phyloP scores from a whole-genome alignment of 1,284 basidiomycete genomes.

The Golubevia sp. region DNA sequence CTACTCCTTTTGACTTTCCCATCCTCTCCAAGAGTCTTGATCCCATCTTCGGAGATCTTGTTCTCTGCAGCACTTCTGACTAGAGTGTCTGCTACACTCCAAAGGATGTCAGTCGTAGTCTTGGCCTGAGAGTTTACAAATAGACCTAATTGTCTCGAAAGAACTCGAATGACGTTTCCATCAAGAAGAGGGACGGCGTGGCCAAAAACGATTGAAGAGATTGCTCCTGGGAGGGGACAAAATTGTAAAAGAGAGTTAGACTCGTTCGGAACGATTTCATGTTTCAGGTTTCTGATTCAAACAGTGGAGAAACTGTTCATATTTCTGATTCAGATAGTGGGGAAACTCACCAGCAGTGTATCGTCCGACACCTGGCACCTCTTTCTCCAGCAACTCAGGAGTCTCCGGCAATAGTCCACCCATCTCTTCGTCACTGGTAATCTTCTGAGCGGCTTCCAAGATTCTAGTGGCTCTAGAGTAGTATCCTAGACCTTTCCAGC shows the following conservation, averaged over 20 bases:
- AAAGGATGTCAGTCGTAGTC: slow-evolving; percentile 38
- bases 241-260: no score
- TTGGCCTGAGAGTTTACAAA: slow-evolving; percentile 46
- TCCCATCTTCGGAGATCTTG: not conserved
- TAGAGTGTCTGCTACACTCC: slow-evolving; percentile 36
- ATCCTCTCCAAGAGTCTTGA: not conserved
- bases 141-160: slow-evolving; percentile 45
- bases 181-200: slow-evolving; percentile 48
- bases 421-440: slow-evolving; percentile 57
- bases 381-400: slow-evolving; percentile 77
- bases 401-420: slow-evolving; percentile 78
- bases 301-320: not conserved
- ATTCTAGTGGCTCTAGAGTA: slow-evolving; percentile 54
- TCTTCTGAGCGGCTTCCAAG: slow-evolving; percentile 43
- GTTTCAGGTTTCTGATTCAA: no score
- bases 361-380: slow-evolving; percentile 85
- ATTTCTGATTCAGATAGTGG: not conserved
- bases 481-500: slow-evolving; percentile 55
- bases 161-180: slow-evolving; percentile 49
- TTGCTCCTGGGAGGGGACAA: slow-evolving; percentile 37
- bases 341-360: slow-evolving; percentile 71
- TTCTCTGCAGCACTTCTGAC: slow-evolving; percentile 12
- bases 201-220: slow-evolving; percentile 53
- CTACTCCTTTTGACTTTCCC: slow-evolving; percentile 9
- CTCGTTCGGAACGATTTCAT: no score